Percentiles rank a stretch among this genome's conserved stretches.
Conservation (phyloP, 1,284 basidiomycete genomes). For the Pholiota adiposa region DNA sequence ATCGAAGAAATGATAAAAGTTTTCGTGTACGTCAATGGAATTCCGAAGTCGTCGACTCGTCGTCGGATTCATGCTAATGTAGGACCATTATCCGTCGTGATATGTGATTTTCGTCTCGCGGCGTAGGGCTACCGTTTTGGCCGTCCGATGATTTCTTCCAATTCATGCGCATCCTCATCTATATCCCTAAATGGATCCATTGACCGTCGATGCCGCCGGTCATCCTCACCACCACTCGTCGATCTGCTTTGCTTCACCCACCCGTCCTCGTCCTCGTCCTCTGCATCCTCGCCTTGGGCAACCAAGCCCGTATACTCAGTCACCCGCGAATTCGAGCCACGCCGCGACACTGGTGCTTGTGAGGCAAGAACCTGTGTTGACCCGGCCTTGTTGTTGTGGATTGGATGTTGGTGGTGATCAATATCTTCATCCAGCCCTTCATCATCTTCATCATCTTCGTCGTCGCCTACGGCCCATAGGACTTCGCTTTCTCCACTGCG, state of each 20-base stretch:
- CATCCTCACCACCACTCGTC: background rate
- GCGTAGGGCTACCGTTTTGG: slow-evolving; percentile 11
- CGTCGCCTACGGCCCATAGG: slow-evolving; percentile 70
- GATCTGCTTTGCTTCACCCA: slow-evolving; percentile 8
- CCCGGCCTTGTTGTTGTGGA: slow-evolving; percentile 18
- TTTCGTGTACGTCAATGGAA: slow-evolving; percentile 6
- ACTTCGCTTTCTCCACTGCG: slow-evolving; percentile 43
- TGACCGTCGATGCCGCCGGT: slow-evolving; percentile 21
- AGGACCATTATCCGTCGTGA: background rate
- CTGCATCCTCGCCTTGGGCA: slow-evolving; percentile 9
- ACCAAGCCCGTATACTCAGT: slow-evolving; percentile 24
- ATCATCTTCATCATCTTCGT: slow-evolving; percentile 45
- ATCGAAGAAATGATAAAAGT: background rate
- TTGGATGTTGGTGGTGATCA: slow-evolving; percentile 43
- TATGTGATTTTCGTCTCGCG: background rate
- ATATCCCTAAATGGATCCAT: slow-evolving; percentile 33
- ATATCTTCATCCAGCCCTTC: slow-evolving; percentile 39
- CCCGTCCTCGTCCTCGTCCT: slow-evolving; percentile 18
- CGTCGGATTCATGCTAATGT: background rate
- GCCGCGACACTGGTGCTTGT: background rate
- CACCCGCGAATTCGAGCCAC: slow-evolving; percentile 1
- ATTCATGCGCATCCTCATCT: slow-evolving; percentile 18
- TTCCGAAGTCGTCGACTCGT: background rate
- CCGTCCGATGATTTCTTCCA: slow-evolving; percentile 10
- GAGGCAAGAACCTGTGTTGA: background rate